These are phyloP conservation scores for Dactylella cylindrospora DNA, from an alignment of 2,329 filamentous ascomycete genomes.

Conservation along the genomic window DNA sequence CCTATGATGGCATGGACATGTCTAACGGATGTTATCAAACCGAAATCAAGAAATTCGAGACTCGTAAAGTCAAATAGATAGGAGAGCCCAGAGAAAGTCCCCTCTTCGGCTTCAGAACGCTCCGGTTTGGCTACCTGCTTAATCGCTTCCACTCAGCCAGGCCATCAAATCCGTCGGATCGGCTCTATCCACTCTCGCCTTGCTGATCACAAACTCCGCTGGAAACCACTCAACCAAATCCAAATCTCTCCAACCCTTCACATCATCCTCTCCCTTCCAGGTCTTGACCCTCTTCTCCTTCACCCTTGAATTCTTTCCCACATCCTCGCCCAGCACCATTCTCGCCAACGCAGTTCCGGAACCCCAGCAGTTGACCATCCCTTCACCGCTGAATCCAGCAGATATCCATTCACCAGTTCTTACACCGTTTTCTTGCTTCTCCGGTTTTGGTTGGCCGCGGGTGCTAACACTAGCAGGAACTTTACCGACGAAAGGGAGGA, in stretches of 20 bases:
- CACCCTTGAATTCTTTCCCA: conserved; percentile 6
- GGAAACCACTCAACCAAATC: conserved; percentile 45
- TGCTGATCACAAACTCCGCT: conserved; percentile 44
- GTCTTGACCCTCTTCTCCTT: conserved; percentile 28
- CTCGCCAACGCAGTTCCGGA: conserved; percentile 56
- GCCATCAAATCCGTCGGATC: conserved; percentile 17
- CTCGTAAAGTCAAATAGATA: no score
- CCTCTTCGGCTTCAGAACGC: no score
- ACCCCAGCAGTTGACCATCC: conserved; percentile 61
- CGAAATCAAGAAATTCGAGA: no score
- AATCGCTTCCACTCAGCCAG: conserved; percentile 1
- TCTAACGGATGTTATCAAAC: no score
- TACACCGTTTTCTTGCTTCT: conserved; percentile 1
- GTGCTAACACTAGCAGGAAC: conserved; percentile 50
- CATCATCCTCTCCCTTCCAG: conserved; percentile 23
- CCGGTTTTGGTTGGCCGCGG: conserved; percentile 41
- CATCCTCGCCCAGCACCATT: conserved; percentile 53
- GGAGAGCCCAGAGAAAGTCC: no score
- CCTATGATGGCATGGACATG: no score
- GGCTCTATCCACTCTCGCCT: conserved; percentile 38
- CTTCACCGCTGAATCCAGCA: conserved; percentile 59
- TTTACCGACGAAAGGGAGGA: conserved; percentile 58
- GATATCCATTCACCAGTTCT: conserved; percentile 56
- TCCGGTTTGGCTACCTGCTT: no score
- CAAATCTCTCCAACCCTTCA: conserved; percentile 30